Evolutionary conservation across 352 stramenopile species (phyloP), one percentile per base, ranked within the genome.

Genomic region (Globisporangium middletonii): DNA sequence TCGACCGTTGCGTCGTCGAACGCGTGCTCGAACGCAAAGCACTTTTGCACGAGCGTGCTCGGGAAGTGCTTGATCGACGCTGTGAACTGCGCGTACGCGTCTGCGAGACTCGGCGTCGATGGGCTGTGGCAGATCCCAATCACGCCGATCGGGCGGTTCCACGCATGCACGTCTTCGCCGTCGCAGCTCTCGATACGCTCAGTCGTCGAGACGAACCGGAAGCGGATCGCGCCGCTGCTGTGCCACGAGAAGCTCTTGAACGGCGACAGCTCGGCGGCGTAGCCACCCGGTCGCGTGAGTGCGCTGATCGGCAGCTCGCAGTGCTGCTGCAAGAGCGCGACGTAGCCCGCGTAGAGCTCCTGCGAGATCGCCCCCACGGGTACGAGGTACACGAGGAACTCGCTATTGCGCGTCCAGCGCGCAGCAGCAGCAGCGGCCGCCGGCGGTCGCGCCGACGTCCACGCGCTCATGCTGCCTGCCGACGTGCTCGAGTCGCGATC

Each of bases 381-480:
- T 45, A 88, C 79, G 43, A 92, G 65, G 63, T 94, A 94, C 57
- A 94, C 79, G 59, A 94, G 81, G 53, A 92, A 77, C 72, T 92
- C 71, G 50, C 72, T 63, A 56, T 71, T 75, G 45, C 79, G 75
- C 65, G 69, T 83, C 82, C 82, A 92, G 19, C 70, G 75, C 47
- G 70, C 37, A 48, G 63, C 7, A 38, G 33, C 33, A 8, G 33
- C 33, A 1, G 33, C 33, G 1, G 33, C 33, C 2, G 33, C 33
- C 12, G 33, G 33, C 33, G 33, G 33, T 38, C 33, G 33, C 33
- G 33, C 33, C 33, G 33, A 38, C 33, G 33, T 38, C 33, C 33
- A 38, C 33, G 33, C 33, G 33, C 33, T 38, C 33, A 38, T 38
- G 33, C 33, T 38, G 33, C 33, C 1, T 8, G 3, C 33, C n/a